phyloP scores from a whole-genome alignment of 2,329 filamentous ascomycete species.

The Cordyceps pruinosa region DNA sequence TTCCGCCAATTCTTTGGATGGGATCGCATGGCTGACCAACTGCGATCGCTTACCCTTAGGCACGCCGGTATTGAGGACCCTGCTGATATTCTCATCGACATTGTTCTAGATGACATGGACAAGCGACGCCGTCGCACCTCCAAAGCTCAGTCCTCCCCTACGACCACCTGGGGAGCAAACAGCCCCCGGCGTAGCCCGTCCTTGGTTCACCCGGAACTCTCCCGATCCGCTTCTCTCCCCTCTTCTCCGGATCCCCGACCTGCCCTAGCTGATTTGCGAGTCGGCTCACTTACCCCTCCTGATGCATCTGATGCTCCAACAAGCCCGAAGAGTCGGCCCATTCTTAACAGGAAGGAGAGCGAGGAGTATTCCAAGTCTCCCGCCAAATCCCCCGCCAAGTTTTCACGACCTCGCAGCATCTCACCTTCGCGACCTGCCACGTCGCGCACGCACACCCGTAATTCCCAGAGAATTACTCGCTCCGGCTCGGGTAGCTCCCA shows the following conservation, averaged over 20 bases:
- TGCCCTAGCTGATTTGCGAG: constrained; percentile 43
- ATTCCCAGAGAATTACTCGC: constrained; percentile 68
- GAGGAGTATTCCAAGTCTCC: constrained; percentile 39
- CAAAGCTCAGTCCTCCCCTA: constrained; percentile 75
- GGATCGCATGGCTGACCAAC: constrained; percentile 87
- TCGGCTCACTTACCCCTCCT: constrained; percentile 52
- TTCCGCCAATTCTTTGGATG: constrained; percentile 96
- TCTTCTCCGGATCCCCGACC: constrained; percentile 49
- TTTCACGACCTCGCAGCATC: constrained; percentile 60
- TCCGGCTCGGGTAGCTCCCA: constrained; percentile 91
- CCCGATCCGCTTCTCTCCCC: constrained; percentile 62
- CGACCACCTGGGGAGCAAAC: constrained; percentile 57
- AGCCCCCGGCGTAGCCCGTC: constrained; percentile 58
- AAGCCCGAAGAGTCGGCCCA: constrained; percentile 32
- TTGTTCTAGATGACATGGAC: constrained; percentile 95
- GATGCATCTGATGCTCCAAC: constrained; percentile 38
- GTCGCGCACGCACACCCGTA: constrained; percentile 63
- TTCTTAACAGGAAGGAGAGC: constrained; percentile 41
- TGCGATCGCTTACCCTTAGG: constrained; percentile 83
- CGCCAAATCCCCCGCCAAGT: constrained; percentile 36
- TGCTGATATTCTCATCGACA: constrained; percentile 81
- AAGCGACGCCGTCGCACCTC: constrained; percentile 81
- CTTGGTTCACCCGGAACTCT: constrained; percentile 57
- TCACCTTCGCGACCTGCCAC: constrained; percentile 73
- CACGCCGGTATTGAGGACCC: constrained; percentile 84